Evolutionary conservation across 208 protist genomes (phyloP), one percentile per base, ranked within the genome.

Genomic region (Lotmaria passim): DNA sequence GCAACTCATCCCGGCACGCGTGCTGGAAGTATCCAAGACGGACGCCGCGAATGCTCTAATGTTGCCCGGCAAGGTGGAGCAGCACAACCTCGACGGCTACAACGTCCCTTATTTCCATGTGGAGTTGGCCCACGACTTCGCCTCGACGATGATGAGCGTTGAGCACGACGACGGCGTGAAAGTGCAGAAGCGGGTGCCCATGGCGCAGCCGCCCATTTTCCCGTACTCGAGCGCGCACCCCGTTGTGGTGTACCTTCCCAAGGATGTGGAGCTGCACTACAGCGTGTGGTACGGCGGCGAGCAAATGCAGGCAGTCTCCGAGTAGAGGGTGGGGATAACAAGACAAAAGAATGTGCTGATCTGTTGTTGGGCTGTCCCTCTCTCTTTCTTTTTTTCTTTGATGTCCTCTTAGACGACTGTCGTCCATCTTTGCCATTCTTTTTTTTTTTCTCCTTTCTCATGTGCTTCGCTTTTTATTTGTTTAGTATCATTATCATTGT

Each of bases 231-330:
- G 78, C 66, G 62, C 30, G 44, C 10, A 63, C n/a, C 83, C 86
- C n/a, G 81, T 92, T 7, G 83, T 92, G 17, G 83, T 89, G 26
- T 87, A 92, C 70, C 55, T 92, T 17, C 83, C 86, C 21, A 48
- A 86, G 24, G 73, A 86, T 34, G 86, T 75, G 31, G 78, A 87
- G 43, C 70, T 92, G 51, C 74, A 69, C 50, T 92, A 92, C 81
- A 77, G 74, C 56, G 53, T 92, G 24, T 92, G 86, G 86, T 69
- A 26, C 31, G 78, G 72, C 17, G 60, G 51, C 2, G 61, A 83
- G 38, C 66, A 52, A 53, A 64, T 62, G 52, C 52, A 75, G 30
- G 80, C 81, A 7, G 46, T 7, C 50, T 46, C 38, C 4, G 77
- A 79, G 70, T 81, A 68, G 41, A 15, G 2, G 19, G n/a, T n/a